Evolutionary conservation across 805 yeast genomes (phyloP).

Genomic region (Nakazawaea wickerhamii): DNA sequence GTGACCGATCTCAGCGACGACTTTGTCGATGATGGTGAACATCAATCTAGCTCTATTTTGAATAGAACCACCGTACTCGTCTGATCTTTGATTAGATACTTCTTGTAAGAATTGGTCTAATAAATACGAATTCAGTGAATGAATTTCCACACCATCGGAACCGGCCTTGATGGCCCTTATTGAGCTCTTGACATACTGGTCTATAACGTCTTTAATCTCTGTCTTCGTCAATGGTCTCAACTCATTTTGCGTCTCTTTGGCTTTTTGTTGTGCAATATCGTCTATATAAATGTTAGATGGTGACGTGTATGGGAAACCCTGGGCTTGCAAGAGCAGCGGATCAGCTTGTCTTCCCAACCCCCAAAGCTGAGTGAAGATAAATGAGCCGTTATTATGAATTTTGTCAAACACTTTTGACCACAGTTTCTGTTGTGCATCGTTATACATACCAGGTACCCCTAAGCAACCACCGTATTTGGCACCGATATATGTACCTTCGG

Average conservation of each 20-base stretch:
- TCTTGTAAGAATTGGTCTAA: constrained; percentile 36
- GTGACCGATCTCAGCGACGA: constrained; percentile 48
- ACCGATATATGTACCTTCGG: constrained; percentile 56
- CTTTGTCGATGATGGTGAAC: constrained; percentile 46
- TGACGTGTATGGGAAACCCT: constrained; percentile 31
- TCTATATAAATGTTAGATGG: constrained; percentile 34
- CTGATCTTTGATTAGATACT: constrained; percentile 31
- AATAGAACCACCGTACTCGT: constrained; percentile 39
- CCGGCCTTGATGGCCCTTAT: constrained; percentile 32
- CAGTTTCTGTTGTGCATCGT: constrained; percentile 37
- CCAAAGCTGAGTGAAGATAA: constrained; percentile 48
- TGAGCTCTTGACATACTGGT: constrained; percentile 42
- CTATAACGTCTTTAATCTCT: constrained; percentile 36
- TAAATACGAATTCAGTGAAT: constrained; percentile 36
- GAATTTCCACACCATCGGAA: constrained; percentile 37
- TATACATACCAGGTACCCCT: constrained; percentile 47
- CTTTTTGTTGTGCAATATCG: constrained; percentile 30
- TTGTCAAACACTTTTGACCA: constrained; percentile 46
- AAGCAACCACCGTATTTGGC: constrained; percentile 36
- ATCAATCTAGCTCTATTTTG: constrained; percentile 36
- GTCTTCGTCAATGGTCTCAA: constrained; percentile 39
- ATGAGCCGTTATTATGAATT: constrained; percentile 47
- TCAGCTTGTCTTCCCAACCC: constrained; percentile 36
- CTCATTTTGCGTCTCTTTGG: constrained; percentile 33
- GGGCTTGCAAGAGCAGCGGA: constrained; percentile 31